Base-by-base conservation (phyloP, 768 basidiomycete species). In the Phlebiopsis gigantea region DNA sequence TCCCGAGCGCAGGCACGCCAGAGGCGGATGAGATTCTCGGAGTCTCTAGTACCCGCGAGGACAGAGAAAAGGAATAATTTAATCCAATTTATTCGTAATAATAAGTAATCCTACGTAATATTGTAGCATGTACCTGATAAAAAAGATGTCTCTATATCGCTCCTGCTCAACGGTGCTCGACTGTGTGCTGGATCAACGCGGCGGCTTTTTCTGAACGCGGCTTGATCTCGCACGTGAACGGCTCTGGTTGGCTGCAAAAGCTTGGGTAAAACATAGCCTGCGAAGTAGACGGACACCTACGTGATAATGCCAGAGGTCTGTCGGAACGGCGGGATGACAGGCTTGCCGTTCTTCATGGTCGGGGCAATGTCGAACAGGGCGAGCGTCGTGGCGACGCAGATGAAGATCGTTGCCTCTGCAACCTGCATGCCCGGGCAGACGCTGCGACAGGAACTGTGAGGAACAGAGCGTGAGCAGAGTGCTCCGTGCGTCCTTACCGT, bases 21-120 rank as follows among this genome's bases (percentile, higher is more conserved):
- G 71, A 72, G 52, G 71, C 71, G 4, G 71, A 72, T 48, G 66
- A 63, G 60, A 72, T 72, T 25, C 60, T 72, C 17, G 71, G 71
- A 8, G 59, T 71, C 22, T 6, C 42, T 6, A 6, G n/a, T 30
- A 5, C 43, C 3, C 39, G 46, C 45, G 46, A 55, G 30, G 45
- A 52, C 31, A 14, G 31, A 14, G 53, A 54, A 29, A 28, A 54
- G 41, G 25, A 39, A 39, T 39, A 39, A 34, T 12, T 39, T 39
- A 39, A 39, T 39, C 31, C 34, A 17, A 10, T 39, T 39, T 39
- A n/a, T n/a, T n/a, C n/a, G n/a, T n/a, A n/a, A n/a, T n/a, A n/a
- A n/a, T n/a, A n/a, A n/a, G n/a, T 39, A 9, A 39, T 34, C 31
- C 34, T 10, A n/a, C n/a, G n/a, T n/a, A n/a, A n/a, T n/a, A n/a